Base-by-base conservation (phyloP, 257 asterid genomes). In the Solanum paucissectum region DNA sequence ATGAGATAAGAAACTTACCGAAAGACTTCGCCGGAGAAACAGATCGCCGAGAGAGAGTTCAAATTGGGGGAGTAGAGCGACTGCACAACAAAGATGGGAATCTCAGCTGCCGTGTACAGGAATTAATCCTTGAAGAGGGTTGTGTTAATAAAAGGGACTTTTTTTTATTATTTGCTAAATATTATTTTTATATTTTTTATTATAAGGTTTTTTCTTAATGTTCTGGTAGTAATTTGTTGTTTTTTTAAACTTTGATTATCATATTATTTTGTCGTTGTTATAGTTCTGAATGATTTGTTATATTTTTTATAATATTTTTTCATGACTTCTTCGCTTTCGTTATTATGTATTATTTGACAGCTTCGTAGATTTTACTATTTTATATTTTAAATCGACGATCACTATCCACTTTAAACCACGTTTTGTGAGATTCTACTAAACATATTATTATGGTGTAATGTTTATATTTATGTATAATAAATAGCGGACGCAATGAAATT, bases 301-400 rank as follows among this genome's bases (percentile, higher is more conserved):
- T 0, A 18, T 18, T 52, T 0, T 18, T 1, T 0, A 8, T 4
- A 13, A 0, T 46, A 46, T 40, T 9, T 2, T 40, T 0, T 40
- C 46, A 40, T 40, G 46, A 9, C 4, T 42, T 42, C 1, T 10
- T 42, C 5, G 4, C 49, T 42, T 42, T 42, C 1, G 12, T 42
- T 42, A 10, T 42, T 10, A 42, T 3, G 0, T 42, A 42, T 11
- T 3, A 1, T 42, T 42, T 42, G 13, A 42, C 13, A 42, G 11
- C 13, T 42, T 42, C 13, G 4, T 42, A 10, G 13, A 42, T 42
- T 33, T 42, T 12, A 42, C 46, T 42, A 9, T 10, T 42, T 42
- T 37, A 11, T 42, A 42, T 42, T 42, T 42, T 42, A 1, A 42
- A 42, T 42, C 1, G 13, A 0, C 12, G 9, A 0, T 55, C 9